Evolutionary conservation across 176 grass and related monocot species (phyloP), one percentile per base, ranked within the genome.

Genomic region (Zea luxurians): DNA sequence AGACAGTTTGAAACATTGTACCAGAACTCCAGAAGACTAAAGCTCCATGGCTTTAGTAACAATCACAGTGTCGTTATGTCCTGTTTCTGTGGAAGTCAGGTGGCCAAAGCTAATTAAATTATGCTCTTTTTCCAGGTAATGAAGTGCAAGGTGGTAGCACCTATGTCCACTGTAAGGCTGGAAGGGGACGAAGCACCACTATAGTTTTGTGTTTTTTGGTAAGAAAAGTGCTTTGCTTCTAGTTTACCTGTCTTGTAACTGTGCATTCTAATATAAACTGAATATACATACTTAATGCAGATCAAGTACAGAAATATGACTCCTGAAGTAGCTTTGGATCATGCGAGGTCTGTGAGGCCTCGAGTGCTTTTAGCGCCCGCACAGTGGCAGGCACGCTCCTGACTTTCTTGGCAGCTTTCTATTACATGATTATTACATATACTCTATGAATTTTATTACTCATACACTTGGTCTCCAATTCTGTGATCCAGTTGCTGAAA

Each of bases 101-200:
- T 2, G 1, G 53, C 37, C 16, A n/a, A 48, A 67, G 8, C 37
- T 74, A 35, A 80, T 50, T 68, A 59, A 40, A 2, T 27, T 18
- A 0, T 68, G 8, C 59, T 80, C 0, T 12, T 80, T 85, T 75
- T 78, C 15, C 68, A 97, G 94, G 57, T 7, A 91, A 88, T 77
- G 91, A 83, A 66, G 70, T 71, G 21, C 42, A 60, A 71, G 91
- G 87, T 71, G 77, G 70, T 57, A 83, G 55, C 61, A 97, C 89
- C 16, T 97, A 97, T 48, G 91, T 97, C 18, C 94, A 97, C 47
- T 97, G 94, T 71, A 97, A 97, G 85, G 94, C 94, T 47, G 94
- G 94, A 92, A 86, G 94, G 34, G 94, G 91, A 42, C 78, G 91
- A 6, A 97, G 94, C 80, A 93, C 91, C 2, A 94, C 94, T 35